Base-by-base conservation (phyloP, 352 stramenopile genomes). In the Pythium rishiriense region DNA sequence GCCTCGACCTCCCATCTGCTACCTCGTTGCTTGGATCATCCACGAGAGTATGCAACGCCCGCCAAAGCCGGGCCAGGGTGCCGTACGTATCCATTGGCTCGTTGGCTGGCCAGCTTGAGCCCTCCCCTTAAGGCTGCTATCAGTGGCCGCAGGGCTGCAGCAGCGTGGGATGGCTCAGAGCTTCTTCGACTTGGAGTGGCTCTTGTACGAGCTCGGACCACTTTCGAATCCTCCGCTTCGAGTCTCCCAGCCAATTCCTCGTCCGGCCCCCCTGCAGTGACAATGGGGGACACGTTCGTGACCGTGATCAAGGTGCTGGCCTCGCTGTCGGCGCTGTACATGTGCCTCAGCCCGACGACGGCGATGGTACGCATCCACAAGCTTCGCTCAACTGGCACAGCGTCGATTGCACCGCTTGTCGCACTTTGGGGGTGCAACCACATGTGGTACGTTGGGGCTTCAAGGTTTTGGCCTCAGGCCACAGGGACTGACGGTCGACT, bases 391-490 rank as follows among this genome's bases (percentile, higher is more conserved):
- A 83, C 81, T 1, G 79, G 77, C 9, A 64, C 58, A 42, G 61
- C 62, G 8, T 81, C 81, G 14, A 56, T 90, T 28, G 62, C 88
- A 22, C 81, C 83, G 21, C 79, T 90, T 24, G 79, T 80, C 12
- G 78, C 81, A 42, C 76, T 92, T 28, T 92, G 81, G 79, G 67
- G 68, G 37, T 85, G 78, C 69, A 85, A 85, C 60, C 79, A 90
- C 69, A 85, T 87, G 41, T 90, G 81, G 81, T 91, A 75, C 60
- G 75, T 64, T 7, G 12, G 53, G 15, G 48, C 22, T 31, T 56
- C 22, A 57, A 45, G 47, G 12, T 33, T 64, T 45, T 21, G 19
- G 5, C n/a, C n/a, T n/a, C 9, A 21, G 19, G 37, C 37, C 11
- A n/a, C 26, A 35, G 21, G 14, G 21, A 45, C 24, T 35, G 19